These are phyloP conservation scores for Aeschynomene evenia DNA, from an alignment of 306 rosid species.

Conservation along the genomic window DNA sequence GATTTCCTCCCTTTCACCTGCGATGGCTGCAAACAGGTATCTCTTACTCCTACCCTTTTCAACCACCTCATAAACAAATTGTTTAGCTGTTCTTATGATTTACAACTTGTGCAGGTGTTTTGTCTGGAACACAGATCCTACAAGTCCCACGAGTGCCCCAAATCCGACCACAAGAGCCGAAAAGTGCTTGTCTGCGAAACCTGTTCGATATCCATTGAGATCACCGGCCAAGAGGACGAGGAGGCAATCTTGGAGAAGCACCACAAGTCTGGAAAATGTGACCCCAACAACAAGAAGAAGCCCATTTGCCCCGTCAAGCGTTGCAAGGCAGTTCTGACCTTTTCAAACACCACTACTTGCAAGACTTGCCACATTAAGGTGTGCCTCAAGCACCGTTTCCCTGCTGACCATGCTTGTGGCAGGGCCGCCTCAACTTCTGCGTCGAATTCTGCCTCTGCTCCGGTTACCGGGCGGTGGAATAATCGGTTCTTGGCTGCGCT, in stretches of 20 bases:
- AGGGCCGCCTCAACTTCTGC: background rate
- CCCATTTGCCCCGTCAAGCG: constrained; percentile 69
- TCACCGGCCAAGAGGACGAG: constrained; percentile 49
- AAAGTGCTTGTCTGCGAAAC: constrained; percentile 72
- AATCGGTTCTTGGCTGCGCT: constrained; percentile 59
- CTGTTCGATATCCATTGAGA: constrained; percentile 77
- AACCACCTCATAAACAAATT: too few species aligned
- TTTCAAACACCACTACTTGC: constrained; percentile 68
- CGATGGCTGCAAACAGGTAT: constrained; percentile 52
- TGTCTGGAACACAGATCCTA: constrained; percentile 79
- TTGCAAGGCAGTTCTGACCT: constrained; percentile 72
- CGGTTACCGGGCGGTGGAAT: constrained; percentile 40
- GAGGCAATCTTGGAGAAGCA: constrained; percentile 54
- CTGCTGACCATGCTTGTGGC: constrained; percentile 72
- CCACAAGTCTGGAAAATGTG: constrained; percentile 59
- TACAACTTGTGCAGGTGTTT: constrained; percentile 49
- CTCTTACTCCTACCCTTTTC: background rate
- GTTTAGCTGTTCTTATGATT: too few species aligned
- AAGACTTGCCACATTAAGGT: constrained; percentile 71
- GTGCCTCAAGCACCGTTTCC: constrained; percentile 82
- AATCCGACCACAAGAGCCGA: constrained; percentile 71
- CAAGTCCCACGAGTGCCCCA: constrained; percentile 70
- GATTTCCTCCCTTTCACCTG: constrained; percentile 92
- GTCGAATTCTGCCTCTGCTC: background rate
- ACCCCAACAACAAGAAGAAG: constrained; percentile 75